A percentile compares a stretch with the other conserved stretches of the same genome.
Conservation (phyloP, 805 yeast species). For the Yamadazyma sp. region DNA sequence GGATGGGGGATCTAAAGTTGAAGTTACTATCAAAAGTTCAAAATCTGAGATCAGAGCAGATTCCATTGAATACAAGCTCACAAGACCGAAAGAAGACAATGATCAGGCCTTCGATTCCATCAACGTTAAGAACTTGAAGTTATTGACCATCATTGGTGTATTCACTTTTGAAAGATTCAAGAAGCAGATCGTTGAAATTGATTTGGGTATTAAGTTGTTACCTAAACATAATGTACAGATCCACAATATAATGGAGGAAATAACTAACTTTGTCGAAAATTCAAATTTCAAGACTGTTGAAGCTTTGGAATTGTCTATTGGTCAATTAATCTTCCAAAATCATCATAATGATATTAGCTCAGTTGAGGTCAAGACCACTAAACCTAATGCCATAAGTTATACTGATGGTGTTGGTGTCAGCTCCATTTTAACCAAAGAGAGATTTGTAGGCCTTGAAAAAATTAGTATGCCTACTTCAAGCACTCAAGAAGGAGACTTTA, state of each 20-base stretch:
- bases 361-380: conserved; percentile 63
- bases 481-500: conserved; percentile 18
- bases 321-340: conserved; percentile 50
- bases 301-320: conserved; percentile 75
- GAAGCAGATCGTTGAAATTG: conserved; percentile 74
- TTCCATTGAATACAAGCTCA: conserved; percentile 39
- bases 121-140: conserved; percentile 48
- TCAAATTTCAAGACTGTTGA: conserved; percentile 90
- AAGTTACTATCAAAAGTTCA: conserved; percentile 39
- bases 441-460: conserved; percentile 30
- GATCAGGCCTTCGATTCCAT: conserved; percentile 19
- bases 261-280: conserved; percentile 63
- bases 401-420: conserved; percentile 91
- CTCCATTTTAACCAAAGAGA: conserved; percentile 46
- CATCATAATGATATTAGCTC: conserved; percentile 29
- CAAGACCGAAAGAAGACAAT: conserved; percentile 23
- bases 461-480: neutral
- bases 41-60: conserved; percentile 61
- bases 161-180: conserved; percentile 85
- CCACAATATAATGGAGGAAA: conserved; percentile 42
- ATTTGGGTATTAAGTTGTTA: conserved; percentile 31
- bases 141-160: conserved; percentile 85
- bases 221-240: conserved; percentile 35
- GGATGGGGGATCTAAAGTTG: conserved; percentile 46
- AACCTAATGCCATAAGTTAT: conserved; percentile 84